Percentiles rank a stretch among this genome's conserved stretches.
phyloP scores from a whole-genome alignment of 2,329 filamentous ascomycete species.

The Pestalotiopsis sp. region DNA sequence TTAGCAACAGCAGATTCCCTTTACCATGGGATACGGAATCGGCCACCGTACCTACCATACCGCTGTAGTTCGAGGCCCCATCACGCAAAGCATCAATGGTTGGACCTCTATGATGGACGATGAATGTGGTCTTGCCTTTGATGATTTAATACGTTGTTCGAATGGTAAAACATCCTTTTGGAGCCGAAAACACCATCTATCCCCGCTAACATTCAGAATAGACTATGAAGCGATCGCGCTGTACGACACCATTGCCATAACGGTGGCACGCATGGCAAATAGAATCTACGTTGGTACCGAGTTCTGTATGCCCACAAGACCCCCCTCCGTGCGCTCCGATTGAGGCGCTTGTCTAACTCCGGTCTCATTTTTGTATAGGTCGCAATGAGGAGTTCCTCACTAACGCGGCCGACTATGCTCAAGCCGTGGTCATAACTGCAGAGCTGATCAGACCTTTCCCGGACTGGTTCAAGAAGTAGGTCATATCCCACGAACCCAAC shows the following conservation, averaged over 20 bases:
- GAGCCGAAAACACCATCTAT: not conserved
- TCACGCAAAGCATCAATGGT: conserved; percentile 11
- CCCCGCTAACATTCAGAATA: not conserved
- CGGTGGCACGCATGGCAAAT: conserved; percentile 14
- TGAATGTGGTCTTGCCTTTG: conserved; percentile 7
- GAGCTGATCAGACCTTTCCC: conserved; percentile 15
- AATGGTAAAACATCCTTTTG: not conserved
- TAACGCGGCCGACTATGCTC: conserved; percentile 11
- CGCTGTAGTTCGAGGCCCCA: conserved; percentile 13
- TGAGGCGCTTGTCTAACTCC: not conserved
- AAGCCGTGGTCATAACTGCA: conserved; percentile 14
- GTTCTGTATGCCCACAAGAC: conserved; percentile 8
- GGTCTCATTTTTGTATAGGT: not conserved
- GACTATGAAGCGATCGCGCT: conserved; percentile 8
- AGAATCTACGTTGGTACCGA: conserved; percentile 14
- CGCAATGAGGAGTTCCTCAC: conserved; percentile 15
- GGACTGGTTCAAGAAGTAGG: conserved; percentile 15
- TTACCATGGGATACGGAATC: conserved; percentile 17
- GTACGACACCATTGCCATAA: conserved; percentile 14
- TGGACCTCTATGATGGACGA: conserved; percentile 12
- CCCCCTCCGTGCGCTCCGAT: not conserved
- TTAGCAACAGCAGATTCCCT: conserved; percentile 17
- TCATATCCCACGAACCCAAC: not conserved
- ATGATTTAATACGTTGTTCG: conserved; percentile 6
- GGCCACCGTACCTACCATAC: conserved; percentile 17